Base-by-base conservation (phyloP, 352 stramenopile species). In the Globisporangium nagaii region DNA sequence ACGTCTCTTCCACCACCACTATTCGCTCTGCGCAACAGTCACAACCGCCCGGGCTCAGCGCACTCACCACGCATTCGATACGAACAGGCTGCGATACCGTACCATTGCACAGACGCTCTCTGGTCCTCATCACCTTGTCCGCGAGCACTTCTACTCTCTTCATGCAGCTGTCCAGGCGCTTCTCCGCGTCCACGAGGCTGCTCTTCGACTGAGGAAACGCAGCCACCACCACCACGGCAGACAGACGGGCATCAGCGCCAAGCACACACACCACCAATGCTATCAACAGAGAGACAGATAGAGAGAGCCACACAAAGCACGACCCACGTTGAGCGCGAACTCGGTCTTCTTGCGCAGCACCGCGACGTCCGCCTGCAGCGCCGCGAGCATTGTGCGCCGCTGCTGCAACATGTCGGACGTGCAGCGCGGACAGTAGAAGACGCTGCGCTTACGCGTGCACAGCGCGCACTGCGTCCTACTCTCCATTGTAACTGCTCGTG, bases 301-400 rank as follows among this genome's bases (percentile, higher is more conserved):
- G 12, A 51, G 17, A 30, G 19, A 41, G 1, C 10, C 20, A 27
- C 30, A 17, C 17, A 40, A 17, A 24, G 7, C 15, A n/a, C n/a
- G 1, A 42, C 74, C 45, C 49, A 90, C 79, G 28, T 73, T 83
- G 30, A 90, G 65, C 30, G 79, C 70, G 34, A 71, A 79, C 63
- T 84, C 77, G 24, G 78, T 75, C 58, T 94, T 92, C 58, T 90
- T 86, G 53, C 81, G 78, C 52, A 92, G 61, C 45, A 92, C 79
- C 2, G 79, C 77, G 39, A 94, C 73, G 47, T 93, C 84, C 3
- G 84, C 84, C 50, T 88, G 78, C 27, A 93, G 66, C 10, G 73
- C 81, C 8, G 68, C 61, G 19, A 93, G 53, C 77, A 92, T 91
- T 8, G 78, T 90, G 47, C 79, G 68, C 41, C 81, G 75, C 56